These are phyloP conservation scores for Ampelomyces quisqualis DNA, from an alignment of 2,329 filamentous ascomycete species.

Conservation along the genomic window DNA sequence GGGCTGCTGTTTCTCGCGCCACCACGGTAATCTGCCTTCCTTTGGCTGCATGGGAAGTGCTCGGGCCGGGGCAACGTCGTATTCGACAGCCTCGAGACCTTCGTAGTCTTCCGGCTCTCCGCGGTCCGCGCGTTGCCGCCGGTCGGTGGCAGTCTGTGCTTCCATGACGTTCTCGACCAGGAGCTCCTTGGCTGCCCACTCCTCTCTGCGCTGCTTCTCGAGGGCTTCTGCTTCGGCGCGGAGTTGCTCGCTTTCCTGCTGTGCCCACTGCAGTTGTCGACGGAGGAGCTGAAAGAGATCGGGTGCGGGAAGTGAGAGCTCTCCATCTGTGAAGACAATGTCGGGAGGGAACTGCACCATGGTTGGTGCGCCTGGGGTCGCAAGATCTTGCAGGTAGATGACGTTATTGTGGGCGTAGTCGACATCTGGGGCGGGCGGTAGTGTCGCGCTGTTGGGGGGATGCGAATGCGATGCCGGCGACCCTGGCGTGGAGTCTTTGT, in stretches of 20 bases:
- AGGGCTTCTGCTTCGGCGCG: constrained; percentile 64
- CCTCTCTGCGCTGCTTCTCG: constrained; percentile 66
- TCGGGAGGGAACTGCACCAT: constrained; percentile 57
- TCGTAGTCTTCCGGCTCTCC: constrained; percentile 34
- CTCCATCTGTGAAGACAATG: constrained; percentile 63
- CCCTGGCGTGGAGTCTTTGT: constrained; percentile 38
- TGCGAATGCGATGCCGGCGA: constrained; percentile 37
- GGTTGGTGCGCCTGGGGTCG: constrained; percentile 59
- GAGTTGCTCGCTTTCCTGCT: constrained; percentile 65
- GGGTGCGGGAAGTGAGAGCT: constrained; percentile 66
- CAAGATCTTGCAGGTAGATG: constrained; percentile 59
- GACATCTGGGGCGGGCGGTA: constrained; percentile 25
- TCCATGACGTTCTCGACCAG: constrained; percentile 75
- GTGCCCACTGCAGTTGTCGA: constrained; percentile 71
- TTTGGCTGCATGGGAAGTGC: constrained; percentile 28
- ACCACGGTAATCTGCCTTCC: constrained; percentile 36
- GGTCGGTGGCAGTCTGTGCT: constrained; percentile 56
- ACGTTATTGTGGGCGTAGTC: constrained; percentile 58
- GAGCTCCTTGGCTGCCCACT: constrained; percentile 79
- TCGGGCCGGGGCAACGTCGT: constrained; percentile 40
- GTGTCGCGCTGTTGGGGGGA: constrained; percentile 25
- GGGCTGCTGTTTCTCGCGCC: constrained; percentile 32
- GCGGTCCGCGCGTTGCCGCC: constrained; percentile 37
- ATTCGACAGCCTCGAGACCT: constrained; percentile 38
- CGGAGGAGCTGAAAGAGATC: constrained; percentile 64